Evolutionary conservation across 2,329 filamentous ascomycete species (phyloP), one percentile per base, ranked within the genome.

Genomic region (Ascochyta rabiei): DNA sequence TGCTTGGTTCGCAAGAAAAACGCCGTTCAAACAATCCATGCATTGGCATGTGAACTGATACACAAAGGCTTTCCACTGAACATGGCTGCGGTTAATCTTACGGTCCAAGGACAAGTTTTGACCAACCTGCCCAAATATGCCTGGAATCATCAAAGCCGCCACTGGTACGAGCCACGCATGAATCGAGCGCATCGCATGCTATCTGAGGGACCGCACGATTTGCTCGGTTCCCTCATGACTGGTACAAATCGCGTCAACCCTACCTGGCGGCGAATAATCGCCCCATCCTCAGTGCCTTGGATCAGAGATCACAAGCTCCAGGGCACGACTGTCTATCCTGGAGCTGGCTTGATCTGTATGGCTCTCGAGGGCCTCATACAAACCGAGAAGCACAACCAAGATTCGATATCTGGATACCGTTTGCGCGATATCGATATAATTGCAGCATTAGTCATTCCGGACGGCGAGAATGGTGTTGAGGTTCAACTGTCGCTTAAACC

Each of bases 71-170:
- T 34, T 8, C 37, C 37, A 7, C 30, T 69, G 24, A 38, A 69
- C 16, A 18, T 67, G 10, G 50, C 21, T 10, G 47, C 41, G 2
- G 47, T 63, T 0, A 68, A 66, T 10, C 30, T 48, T 6, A 48
- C 47, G 6, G 10, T 24, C 24, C 16, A 30, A 2, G 16, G 24
- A 37, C 41, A 8, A 19, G 46, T 53, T 4, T 53, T 52, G 10
- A 60, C 53, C 0, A 55, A 68, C 24, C 68, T 76, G 0, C 72
- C 74, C 2, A 56, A 58, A 7, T 76, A 76, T 38, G 59, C 63
- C 1, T 76, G 71, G 67, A 70, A 75, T 47, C 72, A 75, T 53
- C 57, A 61, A 7, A 63, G 53, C 12, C 48, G 57, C 13, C 69
- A 68, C 53, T 75, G 72, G 71, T 55, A 56, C 31, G 67, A 71